Percentiles rank a stretch among this genome's conserved stretches.
These are phyloP conservation scores for Dunaliella primolecta DNA, from an alignment of 139 green algal species.

Conservation along the genomic window DNA sequence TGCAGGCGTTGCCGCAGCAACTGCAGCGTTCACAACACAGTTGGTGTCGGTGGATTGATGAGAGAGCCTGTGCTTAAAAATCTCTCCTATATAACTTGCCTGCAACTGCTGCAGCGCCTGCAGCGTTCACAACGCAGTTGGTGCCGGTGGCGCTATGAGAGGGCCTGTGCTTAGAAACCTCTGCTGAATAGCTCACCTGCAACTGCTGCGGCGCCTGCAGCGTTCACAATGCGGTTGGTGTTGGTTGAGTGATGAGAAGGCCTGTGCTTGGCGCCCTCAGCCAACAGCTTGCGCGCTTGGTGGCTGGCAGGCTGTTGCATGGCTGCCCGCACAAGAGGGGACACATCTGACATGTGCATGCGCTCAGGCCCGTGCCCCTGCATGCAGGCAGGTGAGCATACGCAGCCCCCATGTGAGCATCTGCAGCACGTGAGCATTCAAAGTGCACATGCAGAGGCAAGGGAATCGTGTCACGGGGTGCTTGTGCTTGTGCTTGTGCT, in stretches of 20 bases:
- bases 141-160: not conserved
- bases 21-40: too few species aligned
- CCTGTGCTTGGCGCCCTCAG: not conserved
- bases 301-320: constrained; percentile 16
- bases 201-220: not conserved
- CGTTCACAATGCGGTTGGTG: not conserved
- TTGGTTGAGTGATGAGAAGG: not conserved
- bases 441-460: too few species aligned
- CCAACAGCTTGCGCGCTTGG: constrained; percentile 14
- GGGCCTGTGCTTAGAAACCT: not conserved
- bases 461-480: too few species aligned
- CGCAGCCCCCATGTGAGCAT: too few species aligned
- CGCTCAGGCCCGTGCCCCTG: constrained; percentile 21
- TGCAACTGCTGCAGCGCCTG: not conserved
- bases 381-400: too few species aligned
- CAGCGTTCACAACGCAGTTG: not conserved
- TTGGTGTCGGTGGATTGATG: not conserved
- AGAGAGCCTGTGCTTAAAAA: not conserved
- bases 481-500: too few species aligned
- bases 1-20: too few species aligned
- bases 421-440: too few species aligned
- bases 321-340: constrained; percentile 16
- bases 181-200: too few species aligned
- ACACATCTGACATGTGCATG: constrained; percentile 25
- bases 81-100: not conserved